Conservation (phyloP, 2,329 filamentous ascomycete species). For the Cephalotrichum gorgonifer region DNA sequence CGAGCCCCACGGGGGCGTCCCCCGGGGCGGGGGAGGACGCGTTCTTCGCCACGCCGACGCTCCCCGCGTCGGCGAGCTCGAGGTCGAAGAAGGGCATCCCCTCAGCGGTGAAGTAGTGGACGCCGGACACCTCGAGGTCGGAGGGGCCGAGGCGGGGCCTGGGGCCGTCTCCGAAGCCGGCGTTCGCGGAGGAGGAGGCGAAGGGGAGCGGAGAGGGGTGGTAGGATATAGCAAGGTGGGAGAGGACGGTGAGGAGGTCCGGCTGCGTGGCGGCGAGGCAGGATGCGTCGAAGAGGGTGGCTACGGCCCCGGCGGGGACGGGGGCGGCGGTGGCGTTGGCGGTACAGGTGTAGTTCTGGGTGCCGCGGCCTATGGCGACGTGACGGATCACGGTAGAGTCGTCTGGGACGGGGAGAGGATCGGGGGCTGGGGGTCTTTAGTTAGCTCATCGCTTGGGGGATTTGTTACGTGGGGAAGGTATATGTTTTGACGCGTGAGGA, state of each 20-base stretch:
- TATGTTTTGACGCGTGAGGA: no score
- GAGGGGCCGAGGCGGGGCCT: conserved; percentile 37
- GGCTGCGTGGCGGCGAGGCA: conserved; percentile 66
- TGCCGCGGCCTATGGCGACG: conserved; percentile 78
- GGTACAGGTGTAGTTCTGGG: conserved; percentile 87
- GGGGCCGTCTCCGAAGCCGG: conserved; percentile 2
- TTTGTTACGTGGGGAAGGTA: no score
- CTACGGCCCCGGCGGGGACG: conserved; percentile 60
- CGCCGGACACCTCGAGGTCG: conserved; percentile 56
- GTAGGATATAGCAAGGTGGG: conserved; percentile 59
- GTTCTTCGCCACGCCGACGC: conserved; percentile 54
- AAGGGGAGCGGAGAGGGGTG: conserved; percentile 33
- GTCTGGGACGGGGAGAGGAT: conserved; percentile 49
- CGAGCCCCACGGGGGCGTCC: conserved; percentile 45
- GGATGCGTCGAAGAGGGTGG: conserved; percentile 78
- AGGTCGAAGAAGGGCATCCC: conserved; percentile 76
- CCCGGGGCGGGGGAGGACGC: conserved; percentile 51
- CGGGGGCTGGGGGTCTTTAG: conserved; percentile 29
- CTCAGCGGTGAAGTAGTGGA: conserved; percentile 62
- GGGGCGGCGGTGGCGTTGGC: conserved; percentile 51
- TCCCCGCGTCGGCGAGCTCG: conserved; percentile 26
- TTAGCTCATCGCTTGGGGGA: no score
- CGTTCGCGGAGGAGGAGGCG: conserved; percentile 2
- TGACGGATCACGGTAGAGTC: conserved; percentile 57
- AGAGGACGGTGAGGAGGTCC: conserved; percentile 53